A percentile compares a stretch with the other conserved stretches of the same genome.
These are phyloP conservation scores for Neoascochyta sp. DNA, from an alignment of 2,329 filamentous ascomycete genomes.

Conservation along the genomic window DNA sequence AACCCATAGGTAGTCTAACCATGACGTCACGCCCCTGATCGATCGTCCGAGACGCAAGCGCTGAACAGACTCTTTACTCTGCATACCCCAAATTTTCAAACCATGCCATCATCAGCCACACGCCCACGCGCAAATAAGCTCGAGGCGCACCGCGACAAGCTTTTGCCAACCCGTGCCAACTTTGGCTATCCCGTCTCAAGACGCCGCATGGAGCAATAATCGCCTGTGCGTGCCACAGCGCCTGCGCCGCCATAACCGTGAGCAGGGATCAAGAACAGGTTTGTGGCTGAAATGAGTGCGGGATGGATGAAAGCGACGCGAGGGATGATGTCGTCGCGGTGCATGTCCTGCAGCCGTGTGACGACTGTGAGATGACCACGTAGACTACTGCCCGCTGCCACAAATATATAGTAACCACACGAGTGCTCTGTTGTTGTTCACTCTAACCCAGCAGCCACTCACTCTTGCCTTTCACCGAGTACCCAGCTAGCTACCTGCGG, in stretches of 20 bases:
- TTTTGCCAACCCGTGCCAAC: constrained; percentile 14
- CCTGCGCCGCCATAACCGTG: constrained; percentile 8
- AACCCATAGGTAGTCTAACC: too few species aligned
- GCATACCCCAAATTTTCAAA: too few species aligned
- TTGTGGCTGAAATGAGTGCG: constrained; percentile 23
- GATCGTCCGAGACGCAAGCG: too few species aligned
- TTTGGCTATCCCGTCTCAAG: constrained; percentile 6
- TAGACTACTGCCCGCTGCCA: too few species aligned
- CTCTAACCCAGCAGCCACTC: too few species aligned
- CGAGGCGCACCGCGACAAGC: constrained; percentile 13
- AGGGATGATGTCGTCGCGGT: constrained; percentile 15
- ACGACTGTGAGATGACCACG: constrained; percentile 3
- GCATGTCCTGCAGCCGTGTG: constrained; percentile 6
- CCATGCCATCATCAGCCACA: constrained; percentile 26
- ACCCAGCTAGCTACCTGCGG: too few species aligned
- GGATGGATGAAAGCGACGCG: constrained; percentile 11
- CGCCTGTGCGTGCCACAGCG: constrained; percentile 5
- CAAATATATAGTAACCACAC: too few species aligned
- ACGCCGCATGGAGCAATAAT: constrained; percentile 6
- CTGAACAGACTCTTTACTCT: too few species aligned
- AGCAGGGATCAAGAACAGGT: constrained; percentile 24
- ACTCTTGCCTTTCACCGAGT: too few species aligned
- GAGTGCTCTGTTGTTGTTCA: too few species aligned
- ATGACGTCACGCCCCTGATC: too few species aligned
- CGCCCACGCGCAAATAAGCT: constrained; percentile 16